Evolutionary conservation across 2,329 filamentous ascomycete species (phyloP), one percentile per base, ranked within the genome.

Genomic region (Aspergillus thermomutatus): DNA sequence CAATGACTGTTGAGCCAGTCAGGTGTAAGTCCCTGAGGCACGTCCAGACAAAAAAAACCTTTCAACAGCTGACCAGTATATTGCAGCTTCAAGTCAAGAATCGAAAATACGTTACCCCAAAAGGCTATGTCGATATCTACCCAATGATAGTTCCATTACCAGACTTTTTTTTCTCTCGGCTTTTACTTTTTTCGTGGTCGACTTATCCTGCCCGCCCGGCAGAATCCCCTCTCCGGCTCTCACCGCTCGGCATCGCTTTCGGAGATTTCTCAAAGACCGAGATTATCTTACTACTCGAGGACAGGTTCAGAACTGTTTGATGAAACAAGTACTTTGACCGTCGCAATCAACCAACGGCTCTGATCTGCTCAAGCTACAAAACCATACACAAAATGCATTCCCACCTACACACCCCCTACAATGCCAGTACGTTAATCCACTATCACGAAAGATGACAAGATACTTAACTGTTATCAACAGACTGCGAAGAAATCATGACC

Each of bases 331-430:
- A 26, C 43, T 7, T 25, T 6, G 43, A 17, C 14, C 14, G 31
- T 37, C 10, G 11, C 43, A 26, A 21, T 23, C 19, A 26, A 25
- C 25, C 19, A 7, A 41, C 11, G 2, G 3, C 17, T 14, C 21
- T 47, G 50, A 52, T 52, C 53, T 52, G 54, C 49, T 67, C 21
- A 26, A 53, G 53, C 52, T 28, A 52, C 28, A 14, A 57, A 58
- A 49, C 23, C 56, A 3, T 10, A 23, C 4, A 5, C 73, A 84
- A 67, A 47, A 99, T 99, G 94, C 94, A 99, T 90, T 95, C 94
- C 54, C 93, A 97, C 79, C 80, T 99, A 2, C 92, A 97, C 72
- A 96, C 91, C 27, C 91, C 94, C 73, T 88, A 96, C 72, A 96
- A 96, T 67, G 82, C 85, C 66, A 92, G 93, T 96, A 83, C 46